Evolutionary conservation across 2,329 filamentous ascomycete species (phyloP), one percentile per base, ranked within the genome.

Genomic region (Cercospora nicotianae): DNA sequence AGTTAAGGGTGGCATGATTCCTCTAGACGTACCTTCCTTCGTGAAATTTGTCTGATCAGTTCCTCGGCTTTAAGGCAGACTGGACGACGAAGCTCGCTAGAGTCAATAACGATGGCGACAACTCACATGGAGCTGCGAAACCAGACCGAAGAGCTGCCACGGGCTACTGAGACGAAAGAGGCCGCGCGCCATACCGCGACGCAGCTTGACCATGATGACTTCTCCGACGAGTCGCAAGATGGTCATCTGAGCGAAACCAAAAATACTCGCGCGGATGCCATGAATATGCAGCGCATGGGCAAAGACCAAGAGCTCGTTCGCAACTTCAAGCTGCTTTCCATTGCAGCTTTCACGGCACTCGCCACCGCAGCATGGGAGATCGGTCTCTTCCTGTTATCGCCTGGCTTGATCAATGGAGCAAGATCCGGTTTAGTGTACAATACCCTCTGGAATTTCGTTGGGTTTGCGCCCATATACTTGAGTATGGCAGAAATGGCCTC

Each of bases 401-500:
- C 57, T 20, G 72, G 63, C 3, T 51, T 74, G 16, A 53, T 70
- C 5, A 70, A 76, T 58, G 76, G 76, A 23, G 76, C 75, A 1
- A 66, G 71, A 7, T 72, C 71, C 0, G 76, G 75, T 5, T 61
- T 77, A 10, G 67, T 77, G 31, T 77, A 72, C 69, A 70, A 64
- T 5, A 68, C 69, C 18, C 60, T 77, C 13, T 72, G 72, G 67
- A 72, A 70, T 18, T 72, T 70, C 30, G 36, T 72, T 28, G 72
- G 73, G 7, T 75, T 74, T 57, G 55, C n/a, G 57, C 71, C 51
- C 63, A 70, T 45, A 60, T 67, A 69, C 26, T 55, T 67, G 30
- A 65, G 58, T 33, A 45, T 77, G 53, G 74, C 76, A 2, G 76
- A 78, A 64, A 74, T 77, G 70, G 74, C 75, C 5, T 74, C 72